Base-by-base conservation (phyloP, 345 rosid species). In the Salix caprea region DNA sequence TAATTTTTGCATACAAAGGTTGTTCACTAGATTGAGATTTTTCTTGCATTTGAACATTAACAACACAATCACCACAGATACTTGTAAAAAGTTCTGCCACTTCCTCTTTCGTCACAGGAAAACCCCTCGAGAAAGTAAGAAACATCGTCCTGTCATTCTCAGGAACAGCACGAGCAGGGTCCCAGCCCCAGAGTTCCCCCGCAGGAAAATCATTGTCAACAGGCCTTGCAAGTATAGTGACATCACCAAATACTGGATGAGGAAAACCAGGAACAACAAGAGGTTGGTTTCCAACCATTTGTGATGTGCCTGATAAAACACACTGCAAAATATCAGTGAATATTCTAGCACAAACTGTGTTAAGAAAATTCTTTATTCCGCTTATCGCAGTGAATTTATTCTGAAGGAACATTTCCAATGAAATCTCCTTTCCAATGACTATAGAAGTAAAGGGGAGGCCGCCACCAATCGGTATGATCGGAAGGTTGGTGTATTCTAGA, bases 111-210 rank as follows among this genome's bases (percentile, higher is more conserved):
- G 84, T 50, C 21, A 88, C 90, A 0, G 85, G 86, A 72, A 88
- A 88, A 0, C 89, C 90, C 60, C 90, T 39, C 0, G 90, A 88
- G 70, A 88, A 88, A 0, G 89, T 88, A 2, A 86, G 81, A 36
- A 88, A 86, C 87, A 88, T 62, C 1, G 89, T 85, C 65, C 79
- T 76, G 3, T 88, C 89, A 19, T 88, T 87, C 61, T 82, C 86
- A 0, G 82, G 65, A 11, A 74, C 72, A 24, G 44, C 71, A 56
- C 40, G 71, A 0, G 6, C 6, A 5, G 86, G 75, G 42, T 48
- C 72, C 87, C 87, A 84, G 14, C 79, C 87, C 90, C 90, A 86
- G 1, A 82, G 11, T 14, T 81, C 82, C 0, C 79, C 81, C n/a
- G 69, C 6, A 4, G 81, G 87, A 34, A 80, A 70, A 44, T 56